Evolutionary conservation across 148 eudicot genomes (phyloP), one percentile per base, ranked within the genome.

Genomic region (Pharnaceum exiguum): DNA sequence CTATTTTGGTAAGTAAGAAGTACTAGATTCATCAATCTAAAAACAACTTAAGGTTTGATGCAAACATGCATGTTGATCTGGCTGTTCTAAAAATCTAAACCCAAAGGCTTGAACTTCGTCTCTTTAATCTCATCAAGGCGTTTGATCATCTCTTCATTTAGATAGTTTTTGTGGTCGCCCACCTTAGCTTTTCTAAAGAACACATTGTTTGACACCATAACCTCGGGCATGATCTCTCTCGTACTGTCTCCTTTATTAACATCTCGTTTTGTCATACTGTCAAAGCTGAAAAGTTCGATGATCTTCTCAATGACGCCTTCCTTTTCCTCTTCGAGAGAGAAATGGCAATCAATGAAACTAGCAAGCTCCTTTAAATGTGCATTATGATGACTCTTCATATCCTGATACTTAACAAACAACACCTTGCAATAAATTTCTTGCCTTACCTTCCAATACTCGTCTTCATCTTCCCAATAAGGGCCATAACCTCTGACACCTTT

Each of bases 381-480:
- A 17, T 7, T 30, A 6, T 61, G 36, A 36, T 65, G 54, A 7
- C 21, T 8, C 55, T 54, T 45, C 40, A 65, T 21, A 26, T 30
- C 69, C 19, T 65, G 61, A 46, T 55, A 65, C 13, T 46, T 47
- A 33, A 65, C 23, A 42, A 65, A 55, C 37, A 65, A 15, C 21
- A 65, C 21, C 24, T 33, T 46, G 0, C 27, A 15, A 22, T 53
- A 55, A 17, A 17, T 26, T 45, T 55, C 53, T 18, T 23, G 1
- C 26, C 55, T 54, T 12, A 31, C 69, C 55, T 65, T 46, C 69
- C 55, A 65, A 19, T 65, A 55, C 7, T 55, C 69, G 0, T 55
- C 21, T 2, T 55, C 46, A 37, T 65, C 61, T 17, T 65, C 62
- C 31, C 29, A 47, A 10, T 55, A 65, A 0, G 69, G 62, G 7